Evolutionary conservation across 2,329 filamentous ascomycete species (phyloP).

Genomic region (Talaromyces piceae): DNA sequence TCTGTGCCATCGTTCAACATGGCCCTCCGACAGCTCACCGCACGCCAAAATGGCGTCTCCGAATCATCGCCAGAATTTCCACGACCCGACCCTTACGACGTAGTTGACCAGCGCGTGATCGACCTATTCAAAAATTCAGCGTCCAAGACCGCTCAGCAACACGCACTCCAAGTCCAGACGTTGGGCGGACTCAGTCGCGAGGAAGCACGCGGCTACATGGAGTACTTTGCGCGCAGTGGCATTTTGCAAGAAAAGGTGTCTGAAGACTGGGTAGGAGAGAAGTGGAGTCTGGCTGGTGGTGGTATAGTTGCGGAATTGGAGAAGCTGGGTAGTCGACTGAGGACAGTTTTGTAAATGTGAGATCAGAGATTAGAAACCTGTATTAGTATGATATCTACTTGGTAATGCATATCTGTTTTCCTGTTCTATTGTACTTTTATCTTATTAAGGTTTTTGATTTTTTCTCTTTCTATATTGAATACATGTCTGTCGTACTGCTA

Average conservation of each 20-base stretch:
- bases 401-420: not conserved
- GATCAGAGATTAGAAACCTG: no score
- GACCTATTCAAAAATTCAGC: slow-evolving; percentile 31
- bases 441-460: no score
- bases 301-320: slow-evolving; percentile 84
- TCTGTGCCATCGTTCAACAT: slow-evolving; percentile 60
- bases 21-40: slow-evolving; percentile 48
- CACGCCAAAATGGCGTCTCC: slow-evolving; percentile 33
- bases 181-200: slow-evolving; percentile 63
- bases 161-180: slow-evolving; percentile 42
- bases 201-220: slow-evolving; percentile 74
- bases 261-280: slow-evolving; percentile 65
- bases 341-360: slow-evolving; percentile 17
- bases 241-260: slow-evolving; percentile 64
- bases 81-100: slow-evolving; percentile 45
- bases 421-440: not conserved
- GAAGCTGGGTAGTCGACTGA: slow-evolving; percentile 48
- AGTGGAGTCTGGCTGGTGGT: slow-evolving; percentile 74
- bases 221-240: slow-evolving; percentile 88
- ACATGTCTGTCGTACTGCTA: no score
- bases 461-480: no score
- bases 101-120: slow-evolving; percentile 47
- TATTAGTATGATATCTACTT: not conserved
- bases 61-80: slow-evolving; percentile 36
- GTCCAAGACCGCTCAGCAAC: slow-evolving; percentile 19